Conservation (phyloP, 1,139 yeast genomes). For the Diutina mesorugosa region DNA sequence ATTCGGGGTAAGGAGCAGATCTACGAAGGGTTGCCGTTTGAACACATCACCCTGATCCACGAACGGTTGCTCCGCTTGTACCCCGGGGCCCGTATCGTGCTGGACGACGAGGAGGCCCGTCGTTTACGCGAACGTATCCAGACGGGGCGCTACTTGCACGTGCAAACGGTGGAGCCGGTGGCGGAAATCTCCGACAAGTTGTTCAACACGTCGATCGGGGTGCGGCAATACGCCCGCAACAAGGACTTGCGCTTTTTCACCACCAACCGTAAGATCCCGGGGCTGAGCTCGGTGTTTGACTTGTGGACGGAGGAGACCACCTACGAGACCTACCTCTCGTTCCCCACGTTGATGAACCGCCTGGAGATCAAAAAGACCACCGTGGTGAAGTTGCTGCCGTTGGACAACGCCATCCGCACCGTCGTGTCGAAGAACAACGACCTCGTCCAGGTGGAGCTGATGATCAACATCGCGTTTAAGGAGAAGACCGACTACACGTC, state of each 20-base stretch:
- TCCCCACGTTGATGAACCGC: constrained; percentile 84
- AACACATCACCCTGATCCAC: constrained; percentile 74
- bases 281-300: constrained; percentile 60
- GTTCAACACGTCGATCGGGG: constrained; percentile 41
- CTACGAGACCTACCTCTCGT: constrained; percentile 60
- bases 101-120: constrained; percentile 53
- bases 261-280: constrained; percentile 60
- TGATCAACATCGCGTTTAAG: constrained; percentile 42
- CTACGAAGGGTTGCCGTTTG: constrained; percentile 81
- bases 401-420: constrained; percentile 69
- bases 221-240: constrained; percentile 58
- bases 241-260: constrained; percentile 62
- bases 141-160: constrained; percentile 64
- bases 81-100: constrained; percentile 71
- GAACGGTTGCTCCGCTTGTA: constrained; percentile 62
- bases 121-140: constrained; percentile 35
- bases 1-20: constrained; percentile 68
- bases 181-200: constrained; percentile 37
- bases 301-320: constrained; percentile 85
- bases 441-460: constrained; percentile 52
- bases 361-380: constrained; percentile 48
- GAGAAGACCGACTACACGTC: constrained; percentile 39
- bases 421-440: constrained; percentile 61
- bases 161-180: constrained; percentile 61
- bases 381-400: constrained; percentile 65